These are phyloP conservation scores for Thalassiosira oceanica DNA, from an alignment of 352 stramenopile species.

Conservation along the genomic window DNA sequence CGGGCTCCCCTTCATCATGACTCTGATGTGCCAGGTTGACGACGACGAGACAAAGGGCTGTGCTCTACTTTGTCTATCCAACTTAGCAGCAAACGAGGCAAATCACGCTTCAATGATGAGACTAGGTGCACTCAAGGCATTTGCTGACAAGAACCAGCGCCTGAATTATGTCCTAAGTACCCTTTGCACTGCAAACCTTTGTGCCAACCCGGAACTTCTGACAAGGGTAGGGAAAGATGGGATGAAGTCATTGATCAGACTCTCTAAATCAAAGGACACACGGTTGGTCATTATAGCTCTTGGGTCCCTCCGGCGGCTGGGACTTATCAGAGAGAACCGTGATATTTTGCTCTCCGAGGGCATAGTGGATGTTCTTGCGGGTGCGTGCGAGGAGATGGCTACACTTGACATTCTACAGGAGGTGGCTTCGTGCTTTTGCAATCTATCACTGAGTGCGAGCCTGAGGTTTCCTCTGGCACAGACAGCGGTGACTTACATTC, in stretches of 20 bases:
- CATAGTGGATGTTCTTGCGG: conserved; percentile 85
- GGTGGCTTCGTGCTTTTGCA: conserved; percentile 91
- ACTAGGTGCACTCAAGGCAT: conserved; percentile 85
- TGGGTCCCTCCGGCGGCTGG: conserved; percentile 89
- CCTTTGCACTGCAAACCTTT: conserved; percentile 90
- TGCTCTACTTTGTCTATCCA: conserved; percentile 92
- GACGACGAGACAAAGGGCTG: conserved; percentile 88
- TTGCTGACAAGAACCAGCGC: conserved; percentile 79
- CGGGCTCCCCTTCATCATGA: conserved; percentile 86
- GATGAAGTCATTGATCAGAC: conserved; percentile 86
- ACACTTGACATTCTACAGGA: conserved; percentile 90
- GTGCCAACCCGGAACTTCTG: conserved; percentile 39
- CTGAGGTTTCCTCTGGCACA: conserved; percentile 89
- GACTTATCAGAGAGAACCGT: conserved; percentile 83
- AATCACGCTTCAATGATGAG: conserved; percentile 91
- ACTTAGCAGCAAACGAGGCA: conserved; percentile 90
- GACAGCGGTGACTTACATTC: conserved; percentile 82
- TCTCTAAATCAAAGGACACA: conserved; percentile 86
- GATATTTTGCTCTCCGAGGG: conserved; percentile 85
- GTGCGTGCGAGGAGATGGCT: conserved; percentile 72
- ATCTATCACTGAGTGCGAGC: conserved; percentile 89
- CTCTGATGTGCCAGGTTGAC: conserved; percentile 71
- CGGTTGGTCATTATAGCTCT: conserved; percentile 91
- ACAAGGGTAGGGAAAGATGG: conserved; percentile 86
- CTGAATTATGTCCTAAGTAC: conserved; percentile 85